Conservation (phyloP, 2,329 filamentous ascomycete species). For the Thielaviopsis populi region DNA sequence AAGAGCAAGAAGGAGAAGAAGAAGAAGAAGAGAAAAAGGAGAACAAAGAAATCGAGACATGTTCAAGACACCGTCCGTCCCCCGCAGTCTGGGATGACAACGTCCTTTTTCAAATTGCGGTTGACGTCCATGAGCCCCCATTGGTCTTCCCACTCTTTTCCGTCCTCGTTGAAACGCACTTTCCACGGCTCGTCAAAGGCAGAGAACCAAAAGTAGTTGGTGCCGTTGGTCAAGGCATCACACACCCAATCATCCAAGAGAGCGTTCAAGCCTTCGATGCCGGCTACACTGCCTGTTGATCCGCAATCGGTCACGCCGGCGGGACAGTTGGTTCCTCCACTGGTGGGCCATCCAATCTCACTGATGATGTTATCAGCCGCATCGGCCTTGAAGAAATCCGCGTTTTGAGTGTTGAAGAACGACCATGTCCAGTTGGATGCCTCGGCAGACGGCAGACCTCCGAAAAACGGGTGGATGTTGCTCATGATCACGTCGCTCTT, state of each 20-base stretch:
- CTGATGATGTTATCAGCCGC: slow-evolving; percentile 60
- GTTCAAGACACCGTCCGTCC: slow-evolving; percentile 47
- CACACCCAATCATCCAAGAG: slow-evolving; percentile 83
- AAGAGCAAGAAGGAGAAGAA: background rate
- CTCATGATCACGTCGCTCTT: slow-evolving; percentile 83
- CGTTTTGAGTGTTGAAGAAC: slow-evolving; percentile 65
- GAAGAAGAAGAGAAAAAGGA: background rate
- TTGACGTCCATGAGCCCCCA: slow-evolving; percentile 85
- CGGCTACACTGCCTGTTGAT: slow-evolving; percentile 55
- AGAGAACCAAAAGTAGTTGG: slow-evolving; percentile 94
- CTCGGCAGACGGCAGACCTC: slow-evolving; percentile 50
- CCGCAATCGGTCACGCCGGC: slow-evolving; percentile 35
- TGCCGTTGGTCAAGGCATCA: slow-evolving; percentile 60
- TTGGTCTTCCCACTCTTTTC: slow-evolving; percentile 80
- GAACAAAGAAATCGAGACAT: background rate
- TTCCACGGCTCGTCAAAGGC: slow-evolving; percentile 98
- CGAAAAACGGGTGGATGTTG: slow-evolving; percentile 94
- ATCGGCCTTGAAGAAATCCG: slow-evolving; percentile 47
- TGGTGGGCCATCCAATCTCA: slow-evolving; percentile 82
- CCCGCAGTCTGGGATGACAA: slow-evolving; percentile 76
- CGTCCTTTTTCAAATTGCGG: slow-evolving; percentile 66
- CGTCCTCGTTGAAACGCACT: slow-evolving; percentile 49
- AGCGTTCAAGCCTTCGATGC: slow-evolving; percentile 65
- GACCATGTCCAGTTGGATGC: slow-evolving; percentile 67
- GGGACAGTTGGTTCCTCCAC: slow-evolving; percentile 60